Evolutionary conservation across 1,139 yeast species (phyloP).

Genomic region (Geotrichum fermentans): DNA sequence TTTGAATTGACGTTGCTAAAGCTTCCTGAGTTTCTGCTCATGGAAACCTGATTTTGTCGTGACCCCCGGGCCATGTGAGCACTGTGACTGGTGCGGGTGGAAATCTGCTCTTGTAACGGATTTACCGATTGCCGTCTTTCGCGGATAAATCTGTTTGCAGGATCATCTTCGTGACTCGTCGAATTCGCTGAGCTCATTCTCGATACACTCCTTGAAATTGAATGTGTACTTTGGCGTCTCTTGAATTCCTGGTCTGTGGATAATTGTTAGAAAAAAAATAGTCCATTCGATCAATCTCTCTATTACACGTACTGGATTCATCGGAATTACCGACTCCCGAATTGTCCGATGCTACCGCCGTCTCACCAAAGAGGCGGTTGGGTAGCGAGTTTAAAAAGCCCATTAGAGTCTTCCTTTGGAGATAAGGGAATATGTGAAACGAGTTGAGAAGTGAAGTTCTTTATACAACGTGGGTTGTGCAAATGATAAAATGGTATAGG

Average conservation of each 20-base stretch:
- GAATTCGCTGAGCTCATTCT: neutral
- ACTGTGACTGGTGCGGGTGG: neutral
- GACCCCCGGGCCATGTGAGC: neutral
- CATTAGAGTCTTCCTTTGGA: neutral
- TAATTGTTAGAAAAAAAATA: neutral
- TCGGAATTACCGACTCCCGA: no score
- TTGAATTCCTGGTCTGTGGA: neutral
- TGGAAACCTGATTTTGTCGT: neutral
- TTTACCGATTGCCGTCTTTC: neutral
- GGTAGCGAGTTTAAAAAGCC: conserved; percentile 13
- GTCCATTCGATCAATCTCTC: no score
- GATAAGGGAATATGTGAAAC: neutral
- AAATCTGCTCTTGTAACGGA: neutral
- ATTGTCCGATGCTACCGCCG: neutral
- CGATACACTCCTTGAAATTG: neutral
- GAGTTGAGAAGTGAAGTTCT: no score
- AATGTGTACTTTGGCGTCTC: neutral
- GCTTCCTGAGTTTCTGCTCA: neutral
- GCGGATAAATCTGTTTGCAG: no score
- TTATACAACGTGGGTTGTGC: no score
- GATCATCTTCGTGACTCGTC: no score
- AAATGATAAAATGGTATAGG: no score
- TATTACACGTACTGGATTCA: no score
- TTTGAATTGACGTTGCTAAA: neutral
- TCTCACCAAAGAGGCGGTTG: conserved; percentile 3